Evolutionary conservation across 2,329 filamentous ascomycete genomes (phyloP).

Genomic region (Verticillium isaacii): DNA sequence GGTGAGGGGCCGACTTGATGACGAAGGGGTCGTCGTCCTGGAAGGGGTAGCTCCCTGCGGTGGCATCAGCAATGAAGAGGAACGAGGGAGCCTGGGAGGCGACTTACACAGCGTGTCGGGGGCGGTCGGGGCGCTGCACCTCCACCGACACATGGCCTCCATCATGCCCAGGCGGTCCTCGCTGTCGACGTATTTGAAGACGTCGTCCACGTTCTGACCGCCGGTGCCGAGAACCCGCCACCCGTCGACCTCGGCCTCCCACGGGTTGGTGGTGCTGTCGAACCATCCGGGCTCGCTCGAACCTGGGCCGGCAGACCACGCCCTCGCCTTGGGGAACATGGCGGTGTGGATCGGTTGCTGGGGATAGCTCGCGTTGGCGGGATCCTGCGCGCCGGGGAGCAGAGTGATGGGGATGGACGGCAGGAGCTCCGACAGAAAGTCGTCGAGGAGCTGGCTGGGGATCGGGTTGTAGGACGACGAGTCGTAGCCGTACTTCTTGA

Average conservation of each 20-base stretch:
- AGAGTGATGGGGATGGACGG: slow-evolving; percentile 85
- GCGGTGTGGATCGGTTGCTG: slow-evolving; percentile 92
- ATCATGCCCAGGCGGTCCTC: slow-evolving; percentile 81
- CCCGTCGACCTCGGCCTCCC: slow-evolving; percentile 85
- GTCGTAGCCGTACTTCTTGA: slow-evolving; percentile 94
- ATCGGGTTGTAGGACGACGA: slow-evolving; percentile 80
- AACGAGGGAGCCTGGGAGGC: not conserved
- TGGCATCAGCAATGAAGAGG: slow-evolving; percentile 5
- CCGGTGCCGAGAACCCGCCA: slow-evolving; percentile 83
- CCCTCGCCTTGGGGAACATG: slow-evolving; percentile 75
- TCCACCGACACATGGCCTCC: slow-evolving; percentile 91
- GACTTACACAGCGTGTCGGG: slow-evolving; percentile 88
- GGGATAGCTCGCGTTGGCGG: slow-evolving; percentile 82
- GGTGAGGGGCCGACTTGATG: slow-evolving; percentile 76
- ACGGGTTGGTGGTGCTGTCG: slow-evolving; percentile 87
- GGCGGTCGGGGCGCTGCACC: slow-evolving; percentile 85
- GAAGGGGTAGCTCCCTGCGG: slow-evolving; percentile 89
- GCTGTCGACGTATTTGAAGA: slow-evolving; percentile 83
- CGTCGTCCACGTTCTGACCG: slow-evolving; percentile 90
- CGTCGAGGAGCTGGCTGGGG: slow-evolving; percentile 79
- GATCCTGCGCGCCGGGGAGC: slow-evolving; percentile 78
- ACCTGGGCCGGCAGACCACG: slow-evolving; percentile 59
- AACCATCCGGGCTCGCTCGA: slow-evolving; percentile 63
- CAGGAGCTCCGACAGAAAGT: slow-evolving; percentile 74
- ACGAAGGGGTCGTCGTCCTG: slow-evolving; percentile 92